Percentiles rank a stretch among this genome's conserved stretches.
Evolutionary conservation across 2,329 filamentous ascomycete species (phyloP).

Genomic region (Aspergillus brasiliensis): DNA sequence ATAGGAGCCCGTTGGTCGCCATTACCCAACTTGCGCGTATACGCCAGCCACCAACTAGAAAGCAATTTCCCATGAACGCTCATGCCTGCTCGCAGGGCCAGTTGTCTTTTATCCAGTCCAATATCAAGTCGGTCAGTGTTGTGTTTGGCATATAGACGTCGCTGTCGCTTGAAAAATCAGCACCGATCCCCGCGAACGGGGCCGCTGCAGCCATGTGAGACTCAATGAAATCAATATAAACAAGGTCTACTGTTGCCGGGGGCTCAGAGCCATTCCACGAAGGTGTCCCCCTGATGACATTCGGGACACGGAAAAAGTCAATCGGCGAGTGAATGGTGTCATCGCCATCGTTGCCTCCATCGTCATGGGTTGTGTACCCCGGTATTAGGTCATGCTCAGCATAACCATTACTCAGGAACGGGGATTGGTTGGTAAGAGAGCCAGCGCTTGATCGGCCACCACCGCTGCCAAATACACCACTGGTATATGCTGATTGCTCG

Average conservation of each 20-base stretch:
- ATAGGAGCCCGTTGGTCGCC: background rate
- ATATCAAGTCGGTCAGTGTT: constrained; percentile 60
- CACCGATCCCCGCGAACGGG: constrained; percentile 58
- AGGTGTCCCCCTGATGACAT: constrained; percentile 75
- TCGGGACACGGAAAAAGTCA: constrained; percentile 75
- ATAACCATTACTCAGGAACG: constrained; percentile 20
- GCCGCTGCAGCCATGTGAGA: constrained; percentile 77
- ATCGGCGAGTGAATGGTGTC: constrained; percentile 81
- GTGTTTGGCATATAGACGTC: constrained; percentile 54
- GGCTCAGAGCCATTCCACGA: constrained; percentile 40
- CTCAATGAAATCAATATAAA: constrained; percentile 90
- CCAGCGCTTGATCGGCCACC: background rate
- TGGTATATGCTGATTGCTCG: constrained; percentile 42
- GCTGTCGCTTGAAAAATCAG: constrained; percentile 52
- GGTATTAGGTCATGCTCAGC: constrained; percentile 53
- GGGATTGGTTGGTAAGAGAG: constrained; percentile 28
- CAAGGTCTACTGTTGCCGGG: constrained; percentile 77
- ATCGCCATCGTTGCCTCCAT: constrained; percentile 80
- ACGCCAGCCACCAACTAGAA: background rate
- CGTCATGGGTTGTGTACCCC: constrained; percentile 89
- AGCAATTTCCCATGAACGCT: background rate
- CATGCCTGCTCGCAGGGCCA: constrained; percentile 48
- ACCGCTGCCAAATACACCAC: constrained; percentile 14
- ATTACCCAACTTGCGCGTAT: background rate
- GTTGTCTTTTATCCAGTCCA: constrained; percentile 60